These are phyloP conservation scores for Saccharomyces kudriavzevii DNA, from an alignment of 805 yeast genomes.

Conservation along the genomic window DNA sequence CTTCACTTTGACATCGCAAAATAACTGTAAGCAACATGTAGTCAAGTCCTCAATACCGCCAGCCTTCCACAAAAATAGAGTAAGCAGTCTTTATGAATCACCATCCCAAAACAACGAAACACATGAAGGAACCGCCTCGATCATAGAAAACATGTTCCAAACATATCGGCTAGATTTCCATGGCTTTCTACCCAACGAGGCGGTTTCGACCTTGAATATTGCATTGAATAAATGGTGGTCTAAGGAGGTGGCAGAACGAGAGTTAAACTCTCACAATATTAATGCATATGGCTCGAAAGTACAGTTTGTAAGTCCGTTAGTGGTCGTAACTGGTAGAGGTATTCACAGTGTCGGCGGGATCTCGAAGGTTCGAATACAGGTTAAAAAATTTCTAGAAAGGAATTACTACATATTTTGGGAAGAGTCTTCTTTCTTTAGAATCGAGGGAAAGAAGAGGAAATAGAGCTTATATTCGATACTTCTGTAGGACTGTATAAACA, in stretches of 20 bases:
- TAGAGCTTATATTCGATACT: neutral
- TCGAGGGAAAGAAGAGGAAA: constrained; percentile 34
- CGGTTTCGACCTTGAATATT: constrained; percentile 32
- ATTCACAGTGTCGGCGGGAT: constrained; percentile 54
- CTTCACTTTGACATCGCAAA: neutral
- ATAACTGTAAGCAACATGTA: neutral
- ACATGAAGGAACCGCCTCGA: neutral
- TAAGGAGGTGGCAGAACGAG: constrained; percentile 41
- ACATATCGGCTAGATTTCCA: constrained; percentile 47
- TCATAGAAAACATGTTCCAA: constrained; percentile 13
- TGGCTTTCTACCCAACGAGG: constrained; percentile 40
- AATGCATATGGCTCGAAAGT: constrained; percentile 31
- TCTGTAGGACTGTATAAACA: neutral
- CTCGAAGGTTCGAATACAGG: constrained; percentile 39
- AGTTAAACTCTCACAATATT: constrained; percentile 31
- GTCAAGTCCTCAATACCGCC: constrained; percentile 1
- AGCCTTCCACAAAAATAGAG: neutral
- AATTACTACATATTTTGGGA: constrained; percentile 41
- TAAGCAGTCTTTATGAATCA: neutral
- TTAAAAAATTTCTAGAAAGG: constrained; percentile 33
- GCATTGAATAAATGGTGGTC: constrained; percentile 56
- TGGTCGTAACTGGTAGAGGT: constrained; percentile 62
- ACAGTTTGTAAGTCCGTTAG: constrained; percentile 36
- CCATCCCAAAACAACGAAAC: neutral
- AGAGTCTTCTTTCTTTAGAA: constrained; percentile 35